These are phyloP conservation scores for Melastoma candidum DNA, from an alignment of 441 rosid species.

Conservation along the genomic window DNA sequence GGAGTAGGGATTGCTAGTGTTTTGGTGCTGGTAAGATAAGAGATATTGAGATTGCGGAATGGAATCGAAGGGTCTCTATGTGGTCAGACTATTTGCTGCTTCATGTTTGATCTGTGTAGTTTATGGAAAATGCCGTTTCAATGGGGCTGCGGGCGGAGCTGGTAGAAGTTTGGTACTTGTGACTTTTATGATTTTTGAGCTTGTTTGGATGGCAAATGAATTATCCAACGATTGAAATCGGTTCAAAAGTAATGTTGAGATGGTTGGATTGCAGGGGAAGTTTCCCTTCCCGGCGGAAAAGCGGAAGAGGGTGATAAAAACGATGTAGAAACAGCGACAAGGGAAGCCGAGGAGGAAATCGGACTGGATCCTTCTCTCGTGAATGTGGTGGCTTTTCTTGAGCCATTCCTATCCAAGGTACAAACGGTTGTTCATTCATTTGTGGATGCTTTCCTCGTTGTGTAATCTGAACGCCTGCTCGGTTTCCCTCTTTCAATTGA, in stretches of 20 bases:
- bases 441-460: neutral
- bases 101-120: neutral
- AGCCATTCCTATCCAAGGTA: conserved; percentile 91
- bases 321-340: conserved; percentile 70
- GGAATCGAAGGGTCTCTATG: no score
- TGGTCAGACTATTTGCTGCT: no score
- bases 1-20: no score
- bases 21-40: no score
- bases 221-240: no score
- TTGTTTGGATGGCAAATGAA: no score
- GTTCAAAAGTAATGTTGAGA: no score
- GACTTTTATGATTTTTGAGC: no score
- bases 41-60: no score
- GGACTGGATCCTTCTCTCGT: conserved; percentile 87
- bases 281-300: conserved; percentile 93
- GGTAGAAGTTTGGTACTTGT: neutral
- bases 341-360: conserved; percentile 92
- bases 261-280: conserved; percentile 56
- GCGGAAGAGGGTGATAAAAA: conserved; percentile 67
- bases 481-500: neutral
- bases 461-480: neutral
- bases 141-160: neutral
- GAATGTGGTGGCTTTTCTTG: conserved; percentile 54
- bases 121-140: neutral
- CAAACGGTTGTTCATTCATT: neutral